Conservation (phyloP, 345 rosid genomes). For the Nephelium lappaceum region DNA sequence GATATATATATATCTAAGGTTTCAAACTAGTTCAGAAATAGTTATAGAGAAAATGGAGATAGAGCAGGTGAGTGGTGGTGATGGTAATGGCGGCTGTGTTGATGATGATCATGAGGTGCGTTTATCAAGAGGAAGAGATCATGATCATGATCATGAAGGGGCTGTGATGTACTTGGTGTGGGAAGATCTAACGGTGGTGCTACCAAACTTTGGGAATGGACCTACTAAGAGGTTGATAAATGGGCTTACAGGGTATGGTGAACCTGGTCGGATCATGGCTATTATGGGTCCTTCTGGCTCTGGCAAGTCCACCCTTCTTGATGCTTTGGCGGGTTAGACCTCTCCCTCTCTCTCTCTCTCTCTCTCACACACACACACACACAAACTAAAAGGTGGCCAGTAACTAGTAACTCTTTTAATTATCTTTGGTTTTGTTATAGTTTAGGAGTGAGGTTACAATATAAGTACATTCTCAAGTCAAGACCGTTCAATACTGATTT, state of each 20-base stretch:
- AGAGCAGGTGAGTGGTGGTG: conserved; percentile 8
- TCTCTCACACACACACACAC: too few relatives aligned
- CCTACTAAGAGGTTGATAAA: conserved; percentile 65
- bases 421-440: too few relatives aligned
- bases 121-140: background rate
- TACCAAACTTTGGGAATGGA: conserved; percentile 63
- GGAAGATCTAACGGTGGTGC: conserved; percentile 72
- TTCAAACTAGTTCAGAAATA: background rate
- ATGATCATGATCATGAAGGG: background rate
- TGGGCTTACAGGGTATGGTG: conserved; percentile 73
- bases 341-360: background rate
- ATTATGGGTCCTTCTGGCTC: conserved; percentile 97
- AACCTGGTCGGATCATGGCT: conserved; percentile 79
- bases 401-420: too few relatives aligned
- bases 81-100: background rate
- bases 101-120: background rate
- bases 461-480: too few relatives aligned
- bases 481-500: too few relatives aligned
- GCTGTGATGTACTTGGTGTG: conserved; percentile 50
- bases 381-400: too few relatives aligned
- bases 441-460: too few relatives aligned
- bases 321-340: conserved; percentile 71
- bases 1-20: background rate
- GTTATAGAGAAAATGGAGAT: conserved; percentile 8
- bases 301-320: conserved; percentile 90